Evolutionary conservation across 2,329 filamentous ascomycete species (phyloP), one percentile per base, ranked within the genome.

Genomic region (Trichothecium sympodiale): DNA sequence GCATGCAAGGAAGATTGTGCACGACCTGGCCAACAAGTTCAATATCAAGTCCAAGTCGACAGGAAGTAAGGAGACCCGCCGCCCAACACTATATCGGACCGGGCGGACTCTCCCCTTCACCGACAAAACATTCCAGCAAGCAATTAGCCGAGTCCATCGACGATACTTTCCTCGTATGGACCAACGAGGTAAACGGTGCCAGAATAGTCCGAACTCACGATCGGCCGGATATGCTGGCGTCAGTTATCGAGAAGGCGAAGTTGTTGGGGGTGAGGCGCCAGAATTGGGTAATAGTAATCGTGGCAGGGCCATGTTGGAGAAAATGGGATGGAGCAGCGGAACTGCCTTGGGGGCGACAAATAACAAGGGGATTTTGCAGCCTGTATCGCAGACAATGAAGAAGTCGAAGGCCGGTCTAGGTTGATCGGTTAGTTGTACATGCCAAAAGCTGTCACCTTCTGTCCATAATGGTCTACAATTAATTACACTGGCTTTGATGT

Each of bases 241-340:
- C 10, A 69, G 67, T 2, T 85, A 91, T 46, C 74, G 72, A 41
- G 83, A 96, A 49, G 91, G 91, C 14, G 88, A 96, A 45, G 65
- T 94, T 18, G 87, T 96, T 3, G 91, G 89, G 33, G 85, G 74
- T 2, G 75, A 77, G 33, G 88, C 89, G 2, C 83, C 87, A 9
- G 88, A 94, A 54, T 69, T 98, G 23, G 83, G 84, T 1, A 65
- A 67, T 4, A 83, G 82, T 36, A 96, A 94, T 54, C 85, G 77
- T 45, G 91, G 91, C 9, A 74, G 86, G 34, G 76, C 77, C 3
- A 83, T 98, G 77, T 61, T 98, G 43, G 86, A 94, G 61, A 96
- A 91, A 61, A 96, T 96, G 91, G 91, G 91, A 4, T 98, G 91
- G 88, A 83, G 74, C 41, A 80, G 71, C 35, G 91, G 91, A 5